Conservation (phyloP, 371 early-diverging fungal species). For the Syncephalastrum racemosum region DNA sequence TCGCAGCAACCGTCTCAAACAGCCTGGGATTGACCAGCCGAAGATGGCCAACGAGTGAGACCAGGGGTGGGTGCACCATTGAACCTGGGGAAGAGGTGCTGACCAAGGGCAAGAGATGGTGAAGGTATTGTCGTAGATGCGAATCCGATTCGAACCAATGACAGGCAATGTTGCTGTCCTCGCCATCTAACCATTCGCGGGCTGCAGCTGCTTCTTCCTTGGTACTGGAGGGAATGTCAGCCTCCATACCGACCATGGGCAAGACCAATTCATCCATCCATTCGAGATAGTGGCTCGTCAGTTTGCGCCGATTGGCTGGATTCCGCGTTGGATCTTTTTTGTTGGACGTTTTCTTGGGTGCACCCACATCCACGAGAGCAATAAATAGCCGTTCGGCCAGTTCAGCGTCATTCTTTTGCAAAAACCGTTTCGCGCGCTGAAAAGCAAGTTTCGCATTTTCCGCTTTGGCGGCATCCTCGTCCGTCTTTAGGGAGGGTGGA, state of each 20-base stretch:
- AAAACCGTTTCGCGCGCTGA: conserved; percentile 24
- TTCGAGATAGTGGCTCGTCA: conserved; percentile 32
- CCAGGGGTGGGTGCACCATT: conserved; percentile 34
- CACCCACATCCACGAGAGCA: conserved; percentile 23
- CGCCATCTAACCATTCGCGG: conserved; percentile 19
- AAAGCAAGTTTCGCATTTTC: conserved; percentile 26
- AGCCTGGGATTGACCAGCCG: conserved; percentile 37
- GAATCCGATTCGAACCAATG: conserved; percentile 48
- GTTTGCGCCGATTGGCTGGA: conserved; percentile 38
- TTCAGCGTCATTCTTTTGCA: conserved; percentile 26
- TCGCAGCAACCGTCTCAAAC: conserved; percentile 34
- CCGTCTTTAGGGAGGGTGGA: conserved; percentile 22
- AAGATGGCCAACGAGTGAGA: conserved; percentile 39
- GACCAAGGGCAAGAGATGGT: conserved; percentile 34
- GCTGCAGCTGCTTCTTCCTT: conserved; percentile 10
- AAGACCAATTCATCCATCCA: conserved; percentile 51
- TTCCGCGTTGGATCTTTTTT: conserved; percentile 29
- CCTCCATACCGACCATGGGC: conserved; percentile 34
- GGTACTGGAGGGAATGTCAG: conserved; percentile 5
- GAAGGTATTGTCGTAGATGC: conserved; percentile 34
- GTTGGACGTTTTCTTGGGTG: conserved; percentile 9
- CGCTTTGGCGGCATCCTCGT: conserved; percentile 20
- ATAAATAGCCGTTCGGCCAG: conserved; percentile 28
- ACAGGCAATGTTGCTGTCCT: conserved; percentile 12
- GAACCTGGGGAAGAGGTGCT: conserved; percentile 35